Conservation (phyloP, 805 yeast genomes). For the Jamesozyma rosinii region DNA sequence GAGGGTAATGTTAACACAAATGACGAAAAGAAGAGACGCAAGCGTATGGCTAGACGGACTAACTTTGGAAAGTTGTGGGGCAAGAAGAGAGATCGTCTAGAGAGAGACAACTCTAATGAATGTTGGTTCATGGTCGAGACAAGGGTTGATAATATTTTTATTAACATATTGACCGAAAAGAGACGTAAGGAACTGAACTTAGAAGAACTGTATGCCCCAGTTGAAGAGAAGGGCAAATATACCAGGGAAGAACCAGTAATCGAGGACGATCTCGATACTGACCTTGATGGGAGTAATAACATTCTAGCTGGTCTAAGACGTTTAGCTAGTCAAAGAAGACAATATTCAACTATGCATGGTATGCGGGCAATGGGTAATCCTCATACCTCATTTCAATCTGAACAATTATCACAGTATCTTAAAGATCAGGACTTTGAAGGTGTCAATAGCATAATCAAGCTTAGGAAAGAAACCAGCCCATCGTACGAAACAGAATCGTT, state of each 20-base stretch:
- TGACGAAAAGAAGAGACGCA: slow-evolving; percentile 41
- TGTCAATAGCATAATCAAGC: slow-evolving; percentile 2
- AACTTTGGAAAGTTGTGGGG: slow-evolving; percentile 42
- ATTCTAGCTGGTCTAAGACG: slow-evolving; percentile 25
- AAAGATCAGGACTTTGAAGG: slow-evolving; percentile 9
- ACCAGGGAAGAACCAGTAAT: not conserved
- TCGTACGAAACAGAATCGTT: not conserved
- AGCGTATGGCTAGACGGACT: slow-evolving; percentile 44
- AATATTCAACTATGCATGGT: slow-evolving; percentile 15
- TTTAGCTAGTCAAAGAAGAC: slow-evolving; percentile 22
- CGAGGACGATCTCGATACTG: slow-evolving; percentile 7
- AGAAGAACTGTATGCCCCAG: slow-evolving; percentile 56
- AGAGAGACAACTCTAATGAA: slow-evolving; percentile 42
- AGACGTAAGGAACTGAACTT: slow-evolving; percentile 61
- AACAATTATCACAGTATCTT: not conserved
- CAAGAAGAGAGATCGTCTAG: slow-evolving; percentile 34
- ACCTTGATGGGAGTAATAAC: slow-evolving; percentile 5
- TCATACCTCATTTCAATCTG: not conserved
- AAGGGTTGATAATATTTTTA: slow-evolving; percentile 47
- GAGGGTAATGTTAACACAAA: slow-evolving; percentile 68
- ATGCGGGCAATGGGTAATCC: not conserved
- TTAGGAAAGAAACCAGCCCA: too few relatives aligned
- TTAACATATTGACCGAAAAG: slow-evolving; percentile 66
- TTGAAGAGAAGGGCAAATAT: slow-evolving; percentile 31
- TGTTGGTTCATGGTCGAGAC: slow-evolving; percentile 81